phyloP scores from a whole-genome alignment of 148 eudicot species.

The Linanthus parryae region DNA sequence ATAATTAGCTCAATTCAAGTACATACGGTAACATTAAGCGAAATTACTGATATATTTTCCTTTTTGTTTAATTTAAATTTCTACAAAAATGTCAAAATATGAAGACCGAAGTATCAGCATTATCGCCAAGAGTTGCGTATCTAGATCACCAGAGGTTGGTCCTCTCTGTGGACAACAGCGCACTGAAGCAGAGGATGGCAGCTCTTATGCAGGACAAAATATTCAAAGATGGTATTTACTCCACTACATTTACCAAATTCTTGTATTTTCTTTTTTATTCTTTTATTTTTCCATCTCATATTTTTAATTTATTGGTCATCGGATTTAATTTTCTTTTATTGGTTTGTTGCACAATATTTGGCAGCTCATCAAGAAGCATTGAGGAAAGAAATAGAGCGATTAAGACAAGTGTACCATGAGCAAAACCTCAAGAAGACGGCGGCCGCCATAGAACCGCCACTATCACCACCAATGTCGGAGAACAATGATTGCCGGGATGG shows the following conservation, averaged over 20 bases:
- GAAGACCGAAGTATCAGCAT: constrained; percentile 88
- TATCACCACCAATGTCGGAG: constrained; percentile 13
- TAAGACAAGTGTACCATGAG: constrained; percentile 63
- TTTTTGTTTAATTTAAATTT: background rate
- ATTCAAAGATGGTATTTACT: constrained; percentile 74
- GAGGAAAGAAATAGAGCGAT: constrained; percentile 82
- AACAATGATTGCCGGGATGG: too few relatives aligned
- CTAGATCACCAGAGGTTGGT: constrained; percentile 87
- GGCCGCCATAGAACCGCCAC: constrained; percentile 8
- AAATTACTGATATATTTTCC: background rate
- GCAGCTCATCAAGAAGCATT: constrained; percentile 94
- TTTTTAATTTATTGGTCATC: background rate
- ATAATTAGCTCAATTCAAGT: too few relatives aligned
- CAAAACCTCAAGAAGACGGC: constrained; percentile 44
- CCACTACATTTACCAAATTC: too few relatives aligned
- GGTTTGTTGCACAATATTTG: background rate
- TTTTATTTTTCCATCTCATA: background rate
- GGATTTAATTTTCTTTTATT: background rate
- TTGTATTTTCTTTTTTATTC: too few relatives aligned
- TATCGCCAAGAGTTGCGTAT: constrained; percentile 93
- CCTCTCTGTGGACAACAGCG: constrained; percentile 80
- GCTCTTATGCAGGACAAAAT: constrained; percentile 91
- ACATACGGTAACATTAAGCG: too few relatives aligned
- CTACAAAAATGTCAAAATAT: background rate
- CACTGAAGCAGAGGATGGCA: constrained; percentile 89